These are phyloP conservation scores for Cordyceps fumosorosea DNA, from an alignment of 2,329 filamentous ascomycete genomes.

Conservation along the genomic window DNA sequence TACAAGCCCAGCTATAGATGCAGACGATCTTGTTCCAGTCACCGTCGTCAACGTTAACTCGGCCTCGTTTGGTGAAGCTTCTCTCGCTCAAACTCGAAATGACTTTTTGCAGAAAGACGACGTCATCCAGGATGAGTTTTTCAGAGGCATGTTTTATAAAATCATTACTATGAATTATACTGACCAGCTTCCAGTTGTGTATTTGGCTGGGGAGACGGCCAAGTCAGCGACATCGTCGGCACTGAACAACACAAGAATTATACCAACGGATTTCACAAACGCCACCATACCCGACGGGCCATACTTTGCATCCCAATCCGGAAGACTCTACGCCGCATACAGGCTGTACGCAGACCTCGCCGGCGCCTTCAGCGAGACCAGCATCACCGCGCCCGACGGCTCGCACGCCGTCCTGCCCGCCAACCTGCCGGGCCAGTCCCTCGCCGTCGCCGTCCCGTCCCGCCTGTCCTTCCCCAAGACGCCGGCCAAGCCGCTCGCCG, in stretches of 20 bases:
- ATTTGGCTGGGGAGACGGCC: neutral
- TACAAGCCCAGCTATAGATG: neutral
- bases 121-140: conserved; percentile 15
- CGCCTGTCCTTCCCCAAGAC: conserved; percentile 48
- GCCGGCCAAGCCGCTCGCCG: conserved; percentile 44
- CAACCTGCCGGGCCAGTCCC: conserved; percentile 12
- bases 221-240: neutral
- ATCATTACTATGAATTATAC: neutral
- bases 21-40: neutral
- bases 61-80: neutral
- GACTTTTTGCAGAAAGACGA: conserved; percentile 11
- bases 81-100: neutral
- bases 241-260: neutral
- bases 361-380: conserved; percentile 18
- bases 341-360: conserved; percentile 20
- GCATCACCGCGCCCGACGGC: neutral
- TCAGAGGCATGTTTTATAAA: conserved; percentile 6
- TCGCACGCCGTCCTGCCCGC: conserved; percentile 11
- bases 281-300: conserved; percentile 13
- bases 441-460: conserved; percentile 42
- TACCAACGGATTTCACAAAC: neutral
- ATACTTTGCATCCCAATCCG: conserved; percentile 15
- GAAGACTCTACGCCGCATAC: conserved; percentile 16
- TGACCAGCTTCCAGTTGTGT: neutral
- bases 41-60: neutral